A percentile compares a stretch with the other conserved stretches of the same genome.
Conservation (phyloP, 352 stramenopile genomes). For the Pythium phragmitis region DNA sequence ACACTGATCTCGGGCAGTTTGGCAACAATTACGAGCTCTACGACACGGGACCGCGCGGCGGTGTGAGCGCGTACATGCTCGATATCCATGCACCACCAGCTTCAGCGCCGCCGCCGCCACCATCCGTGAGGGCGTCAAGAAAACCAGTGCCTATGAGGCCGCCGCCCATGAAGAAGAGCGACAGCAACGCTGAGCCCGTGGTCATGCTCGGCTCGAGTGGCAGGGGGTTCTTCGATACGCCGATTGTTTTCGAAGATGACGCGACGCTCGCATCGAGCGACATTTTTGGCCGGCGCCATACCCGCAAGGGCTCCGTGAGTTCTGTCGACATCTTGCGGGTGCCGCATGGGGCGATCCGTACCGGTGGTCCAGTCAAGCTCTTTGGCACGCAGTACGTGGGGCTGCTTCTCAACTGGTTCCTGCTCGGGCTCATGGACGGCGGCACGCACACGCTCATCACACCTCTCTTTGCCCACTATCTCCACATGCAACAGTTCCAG, state of each 20-base stretch:
- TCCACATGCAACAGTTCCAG: conserved; percentile 2
- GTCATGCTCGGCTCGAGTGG: conserved; percentile 1
- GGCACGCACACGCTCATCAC: conserved; percentile 19
- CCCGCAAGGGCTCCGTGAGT: neutral
- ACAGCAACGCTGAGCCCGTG: conserved; percentile 1
- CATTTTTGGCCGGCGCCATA: neutral
- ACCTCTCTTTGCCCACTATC: conserved; percentile 26
- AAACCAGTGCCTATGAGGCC: neutral
- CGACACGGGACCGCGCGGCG: conserved; percentile 2
- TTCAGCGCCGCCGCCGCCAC: no score
- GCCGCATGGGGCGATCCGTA: conserved; percentile 16
- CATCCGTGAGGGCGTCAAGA: neutral
- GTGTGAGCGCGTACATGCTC: neutral
- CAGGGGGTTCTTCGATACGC: conserved; percentile 3
- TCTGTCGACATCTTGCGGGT: conserved; percentile 19
- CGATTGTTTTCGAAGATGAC: conserved; percentile 12
- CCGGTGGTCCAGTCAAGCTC: conserved; percentile 20
- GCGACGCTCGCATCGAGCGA: neutral
- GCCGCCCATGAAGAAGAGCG: neutral
- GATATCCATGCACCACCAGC: conserved; percentile 3
- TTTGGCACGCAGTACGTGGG: conserved; percentile 27
- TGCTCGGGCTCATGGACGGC: conserved; percentile 31
- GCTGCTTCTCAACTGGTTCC: conserved; percentile 30
- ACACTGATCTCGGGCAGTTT: conserved; percentile 17
- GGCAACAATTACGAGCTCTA: conserved; percentile 15